Conservation (phyloP, 1,139 yeast genomes). For the Geotrichum fermentans region DNA sequence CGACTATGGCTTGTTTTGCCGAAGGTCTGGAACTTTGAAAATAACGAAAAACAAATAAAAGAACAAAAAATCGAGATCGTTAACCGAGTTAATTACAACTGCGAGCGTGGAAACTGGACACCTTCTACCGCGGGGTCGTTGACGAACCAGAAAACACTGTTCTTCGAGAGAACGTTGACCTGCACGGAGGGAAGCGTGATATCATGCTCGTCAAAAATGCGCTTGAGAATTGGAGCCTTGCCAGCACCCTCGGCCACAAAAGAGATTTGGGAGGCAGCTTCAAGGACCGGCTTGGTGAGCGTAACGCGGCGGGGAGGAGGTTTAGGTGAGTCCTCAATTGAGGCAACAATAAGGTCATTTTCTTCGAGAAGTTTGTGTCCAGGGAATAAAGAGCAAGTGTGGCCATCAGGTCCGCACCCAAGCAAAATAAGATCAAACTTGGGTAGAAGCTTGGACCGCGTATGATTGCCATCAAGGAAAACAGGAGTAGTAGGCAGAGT, state of each 20-base stretch:
- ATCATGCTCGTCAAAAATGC: slow-evolving; percentile 53
- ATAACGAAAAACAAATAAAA: too few relatives aligned
- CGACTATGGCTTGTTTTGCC: not conserved
- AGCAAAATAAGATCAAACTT: slow-evolving; percentile 55
- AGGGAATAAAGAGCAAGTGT: slow-evolving; percentile 73
- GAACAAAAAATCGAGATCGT: too few relatives aligned
- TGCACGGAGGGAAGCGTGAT: slow-evolving; percentile 61
- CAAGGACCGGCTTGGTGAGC: slow-evolving; percentile 60
- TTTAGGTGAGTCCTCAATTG: slow-evolving; percentile 62
- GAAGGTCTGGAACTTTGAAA: not conserved
- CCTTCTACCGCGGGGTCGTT: slow-evolving; percentile 68
- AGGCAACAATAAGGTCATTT: slow-evolving; percentile 35
- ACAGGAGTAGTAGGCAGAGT: slow-evolving; percentile 6
- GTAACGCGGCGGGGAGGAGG: slow-evolving; percentile 77
- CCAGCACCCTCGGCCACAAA: slow-evolving; percentile 89
- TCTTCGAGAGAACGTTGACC: slow-evolving; percentile 51
- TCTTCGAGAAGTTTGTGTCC: slow-evolving; percentile 37
- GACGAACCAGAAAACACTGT: slow-evolving; percentile 70
- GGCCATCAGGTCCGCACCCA: slow-evolving; percentile 77
- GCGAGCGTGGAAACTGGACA: slow-evolving; percentile 35
- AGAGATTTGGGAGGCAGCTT: slow-evolving; percentile 53
- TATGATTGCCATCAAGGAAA: slow-evolving; percentile 9
- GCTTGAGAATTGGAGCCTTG: slow-evolving; percentile 66
- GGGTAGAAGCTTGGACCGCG: slow-evolving; percentile 25
- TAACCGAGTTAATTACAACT: not conserved